These are phyloP conservation scores for Acanthamoeba culbertsoni DNA, from an alignment of 208 protist species.

Conservation along the genomic window DNA sequence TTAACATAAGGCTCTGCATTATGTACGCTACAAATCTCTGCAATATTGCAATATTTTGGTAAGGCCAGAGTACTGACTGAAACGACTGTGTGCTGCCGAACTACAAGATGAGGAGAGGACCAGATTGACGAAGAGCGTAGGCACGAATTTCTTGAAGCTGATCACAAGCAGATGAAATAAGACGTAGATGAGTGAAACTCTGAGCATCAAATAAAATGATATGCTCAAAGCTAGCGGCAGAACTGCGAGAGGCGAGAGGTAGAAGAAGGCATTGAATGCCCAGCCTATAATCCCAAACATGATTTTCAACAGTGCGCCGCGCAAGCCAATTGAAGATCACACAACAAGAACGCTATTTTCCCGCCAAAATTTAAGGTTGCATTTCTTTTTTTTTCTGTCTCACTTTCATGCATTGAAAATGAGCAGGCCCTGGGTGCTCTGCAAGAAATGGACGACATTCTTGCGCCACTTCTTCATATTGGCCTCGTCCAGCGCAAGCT, in stretches of 20 bases:
- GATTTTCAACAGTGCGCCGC: not conserved
- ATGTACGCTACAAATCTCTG: not conserved
- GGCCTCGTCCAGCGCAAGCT: not conserved
- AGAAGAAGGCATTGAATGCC: conserved; percentile 33
- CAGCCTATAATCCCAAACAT: not conserved
- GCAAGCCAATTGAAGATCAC: not conserved
- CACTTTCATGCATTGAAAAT: not conserved
- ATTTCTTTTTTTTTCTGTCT: not conserved
- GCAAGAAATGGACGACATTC: conserved; percentile 17
- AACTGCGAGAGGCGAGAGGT: not conserved
- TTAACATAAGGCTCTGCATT: not conserved
- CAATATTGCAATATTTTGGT: not conserved
- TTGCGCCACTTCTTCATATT: conserved; percentile 38
- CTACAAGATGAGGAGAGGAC: not conserved
- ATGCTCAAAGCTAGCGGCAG: not conserved
- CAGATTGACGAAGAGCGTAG: conserved; percentile 20
- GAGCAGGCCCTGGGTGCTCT: conserved; percentile 14
- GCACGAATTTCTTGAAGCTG: conserved; percentile 7
- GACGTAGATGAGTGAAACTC: not conserved
- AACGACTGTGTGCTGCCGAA: too few species aligned
- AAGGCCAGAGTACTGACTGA: not conserved
- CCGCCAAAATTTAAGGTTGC: not conserved
- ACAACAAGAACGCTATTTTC: not conserved
- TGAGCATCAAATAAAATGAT: not conserved
- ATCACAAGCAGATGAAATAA: not conserved